Evolutionary conservation across 2,329 filamentous ascomycete species (phyloP).

Genomic region (Ambrosiella beaveri): DNA sequence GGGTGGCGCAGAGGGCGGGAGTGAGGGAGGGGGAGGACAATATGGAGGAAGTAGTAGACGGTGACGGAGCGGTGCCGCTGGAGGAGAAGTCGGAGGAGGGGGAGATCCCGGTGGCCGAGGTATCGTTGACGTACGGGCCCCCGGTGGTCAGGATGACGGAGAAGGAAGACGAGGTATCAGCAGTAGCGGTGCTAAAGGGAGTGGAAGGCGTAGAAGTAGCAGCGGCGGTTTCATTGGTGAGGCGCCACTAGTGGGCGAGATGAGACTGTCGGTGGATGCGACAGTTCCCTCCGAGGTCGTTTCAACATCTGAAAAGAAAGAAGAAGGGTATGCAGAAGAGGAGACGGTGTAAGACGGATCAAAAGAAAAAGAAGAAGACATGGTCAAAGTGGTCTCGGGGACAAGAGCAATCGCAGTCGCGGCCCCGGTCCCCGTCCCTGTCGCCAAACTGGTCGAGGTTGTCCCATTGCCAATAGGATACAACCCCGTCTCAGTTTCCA

Average conservation of each 20-base stretch:
- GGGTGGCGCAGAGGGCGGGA: slow-evolving; percentile 28
- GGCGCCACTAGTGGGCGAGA: no score
- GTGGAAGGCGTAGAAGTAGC: neutral
- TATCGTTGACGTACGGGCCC: no score
- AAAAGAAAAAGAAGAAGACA: no score
- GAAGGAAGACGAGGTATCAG: slow-evolving; percentile 17
- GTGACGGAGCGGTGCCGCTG: slow-evolving; percentile 25
- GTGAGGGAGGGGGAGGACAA: slow-evolving; percentile 31
- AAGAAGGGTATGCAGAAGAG: no score
- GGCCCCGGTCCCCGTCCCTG: neutral
- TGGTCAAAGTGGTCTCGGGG: neutral
- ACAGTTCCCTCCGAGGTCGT: no score
- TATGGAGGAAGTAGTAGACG: slow-evolving; percentile 19
- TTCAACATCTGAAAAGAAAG: no score
- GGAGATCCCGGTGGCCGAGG: slow-evolving; percentile 14
- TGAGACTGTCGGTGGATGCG: no score
- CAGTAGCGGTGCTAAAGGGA: slow-evolving; percentile 14
- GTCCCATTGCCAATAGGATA: neutral
- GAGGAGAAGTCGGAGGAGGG: slow-evolving; percentile 33
- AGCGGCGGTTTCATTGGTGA: no score
- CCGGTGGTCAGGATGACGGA: slow-evolving; percentile 21
- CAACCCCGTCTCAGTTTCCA: neutral
- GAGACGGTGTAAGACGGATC: no score
- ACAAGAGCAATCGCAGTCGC: neutral
- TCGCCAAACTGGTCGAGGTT: no score